These are phyloP conservation scores for Gonapodya sp. DNA, from an alignment of 192 early-diverging fungal species.

Conservation along the genomic window DNA sequence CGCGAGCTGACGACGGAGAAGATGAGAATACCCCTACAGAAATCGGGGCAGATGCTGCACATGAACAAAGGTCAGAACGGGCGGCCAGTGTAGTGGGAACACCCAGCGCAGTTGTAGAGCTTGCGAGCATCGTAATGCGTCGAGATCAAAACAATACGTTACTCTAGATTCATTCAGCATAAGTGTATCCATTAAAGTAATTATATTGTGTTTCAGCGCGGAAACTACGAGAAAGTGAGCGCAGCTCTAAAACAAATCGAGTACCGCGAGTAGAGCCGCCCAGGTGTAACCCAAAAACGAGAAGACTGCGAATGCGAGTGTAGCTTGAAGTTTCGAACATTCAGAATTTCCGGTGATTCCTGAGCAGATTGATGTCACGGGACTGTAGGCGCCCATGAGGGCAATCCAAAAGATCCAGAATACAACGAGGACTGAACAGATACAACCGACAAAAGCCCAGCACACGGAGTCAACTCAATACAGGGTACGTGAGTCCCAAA, in stretches of 20 bases:
- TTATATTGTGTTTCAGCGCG: no score
- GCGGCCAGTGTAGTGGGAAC: no score
- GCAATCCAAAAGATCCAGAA: neutral
- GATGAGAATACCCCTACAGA: slow-evolving; percentile 4
- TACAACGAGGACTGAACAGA: neutral
- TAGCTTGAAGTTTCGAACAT: neutral
- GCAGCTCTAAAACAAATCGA: neutral
- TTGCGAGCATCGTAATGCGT: no score
- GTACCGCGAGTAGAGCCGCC: neutral
- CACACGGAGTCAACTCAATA: neutral
- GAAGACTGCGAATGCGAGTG: neutral
- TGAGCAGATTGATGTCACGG: neutral
- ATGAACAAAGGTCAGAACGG: neutral
- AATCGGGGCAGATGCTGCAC: neutral
- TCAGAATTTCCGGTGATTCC: neutral
- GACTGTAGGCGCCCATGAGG: neutral
- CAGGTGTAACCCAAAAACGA: neutral
- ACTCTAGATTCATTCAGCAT: no score
- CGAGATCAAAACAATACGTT: no score
- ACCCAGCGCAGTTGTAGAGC: no score
- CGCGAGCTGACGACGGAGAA: neutral
- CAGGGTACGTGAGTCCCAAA: neutral
- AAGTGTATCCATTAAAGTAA: no score
- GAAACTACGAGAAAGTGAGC: no score
- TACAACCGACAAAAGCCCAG: neutral